These are phyloP conservation scores for Aspergillus conjunctus DNA, from an alignment of 495 filamentous ascomycete genomes.

Conservation along the genomic window DNA sequence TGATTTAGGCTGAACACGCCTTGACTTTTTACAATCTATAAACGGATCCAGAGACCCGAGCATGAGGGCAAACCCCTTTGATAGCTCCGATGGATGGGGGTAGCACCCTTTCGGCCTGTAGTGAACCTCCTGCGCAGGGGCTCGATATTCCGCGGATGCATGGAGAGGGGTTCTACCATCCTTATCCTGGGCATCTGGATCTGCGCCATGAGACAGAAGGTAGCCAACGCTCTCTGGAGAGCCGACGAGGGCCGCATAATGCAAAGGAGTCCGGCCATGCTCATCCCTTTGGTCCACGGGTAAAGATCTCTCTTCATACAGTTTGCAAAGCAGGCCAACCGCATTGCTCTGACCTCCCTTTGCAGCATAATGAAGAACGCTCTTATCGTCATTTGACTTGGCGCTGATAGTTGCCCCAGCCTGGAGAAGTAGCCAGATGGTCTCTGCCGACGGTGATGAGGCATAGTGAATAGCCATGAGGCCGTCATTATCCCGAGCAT, in stretches of 20 bases:
- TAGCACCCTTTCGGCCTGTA: neutral
- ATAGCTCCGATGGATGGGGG: neutral
- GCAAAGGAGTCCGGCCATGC: constrained; percentile 16
- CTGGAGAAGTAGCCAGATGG: constrained; percentile 10
- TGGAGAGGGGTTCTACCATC: neutral
- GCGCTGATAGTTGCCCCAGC: constrained; percentile 22
- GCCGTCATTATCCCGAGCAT: constrained; percentile 76
- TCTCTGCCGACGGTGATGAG: constrained; percentile 9
- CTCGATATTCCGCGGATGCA: neutral
- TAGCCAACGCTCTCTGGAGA: neutral
- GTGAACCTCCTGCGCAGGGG: neutral
- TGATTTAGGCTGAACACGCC: neutral
- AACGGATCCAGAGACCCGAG: neutral
- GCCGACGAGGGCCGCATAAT: constrained; percentile 10
- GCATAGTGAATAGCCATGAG: constrained; percentile 83
- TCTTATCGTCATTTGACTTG: constrained; percentile 9
- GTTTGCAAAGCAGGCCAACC: constrained; percentile 18
- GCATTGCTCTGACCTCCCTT: constrained; percentile 16
- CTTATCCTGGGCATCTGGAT: constrained; percentile 4
- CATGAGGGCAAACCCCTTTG: neutral
- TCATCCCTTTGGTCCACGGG: constrained; percentile 1
- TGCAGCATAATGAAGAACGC: constrained; percentile 22
- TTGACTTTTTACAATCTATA: neutral
- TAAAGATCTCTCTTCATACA: neutral
- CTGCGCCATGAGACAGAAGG: neutral